Percentiles rank a stretch among this genome's conserved stretches.
These are phyloP conservation scores for Camelina hispida DNA, from an alignment of 345 rosid genomes.

Conservation along the genomic window DNA sequence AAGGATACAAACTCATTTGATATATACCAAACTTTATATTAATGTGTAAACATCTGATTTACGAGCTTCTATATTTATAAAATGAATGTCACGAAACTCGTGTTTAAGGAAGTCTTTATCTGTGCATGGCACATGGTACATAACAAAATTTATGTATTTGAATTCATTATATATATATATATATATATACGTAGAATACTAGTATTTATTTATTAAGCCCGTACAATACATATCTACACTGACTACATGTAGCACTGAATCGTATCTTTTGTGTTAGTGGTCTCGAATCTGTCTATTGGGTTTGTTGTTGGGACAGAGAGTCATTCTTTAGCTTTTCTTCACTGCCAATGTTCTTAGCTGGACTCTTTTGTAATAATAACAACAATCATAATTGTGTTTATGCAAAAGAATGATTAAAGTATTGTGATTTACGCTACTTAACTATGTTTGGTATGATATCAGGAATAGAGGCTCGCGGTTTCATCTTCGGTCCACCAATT, in stretches of 20 bases:
- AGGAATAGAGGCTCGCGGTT: conserved; percentile 99
- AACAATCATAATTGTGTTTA: neutral
- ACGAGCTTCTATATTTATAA: neutral
- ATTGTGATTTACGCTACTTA: neutral
- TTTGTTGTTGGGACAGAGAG: conserved; percentile 36
- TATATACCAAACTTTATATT: neutral
- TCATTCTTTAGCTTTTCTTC: conserved; percentile 18
- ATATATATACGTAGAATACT: neutral
- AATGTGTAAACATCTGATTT: neutral
- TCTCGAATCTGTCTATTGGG: conserved; percentile 45
- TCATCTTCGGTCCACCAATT: conserved; percentile 91
- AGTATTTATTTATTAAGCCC: neutral
- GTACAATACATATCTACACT: neutral
- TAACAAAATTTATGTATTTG: neutral
- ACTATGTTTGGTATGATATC: conserved; percentile 21
- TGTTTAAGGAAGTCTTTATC: conserved; percentile 4
- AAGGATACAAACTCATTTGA: conserved; percentile 16
- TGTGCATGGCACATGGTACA: conserved; percentile 30
- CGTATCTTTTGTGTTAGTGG: conserved; percentile 33
- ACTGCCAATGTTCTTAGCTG: conserved; percentile 4
- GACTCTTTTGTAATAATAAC: neutral
- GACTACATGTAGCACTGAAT: conserved; percentile 28
- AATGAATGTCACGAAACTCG: neutral
- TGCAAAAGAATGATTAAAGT: neutral
- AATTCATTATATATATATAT: neutral